Evolutionary conservation across 768 basidiomycete genomes (phyloP), one percentile per base, ranked within the genome.

Genomic region (Udeniomyces megalosporus): DNA sequence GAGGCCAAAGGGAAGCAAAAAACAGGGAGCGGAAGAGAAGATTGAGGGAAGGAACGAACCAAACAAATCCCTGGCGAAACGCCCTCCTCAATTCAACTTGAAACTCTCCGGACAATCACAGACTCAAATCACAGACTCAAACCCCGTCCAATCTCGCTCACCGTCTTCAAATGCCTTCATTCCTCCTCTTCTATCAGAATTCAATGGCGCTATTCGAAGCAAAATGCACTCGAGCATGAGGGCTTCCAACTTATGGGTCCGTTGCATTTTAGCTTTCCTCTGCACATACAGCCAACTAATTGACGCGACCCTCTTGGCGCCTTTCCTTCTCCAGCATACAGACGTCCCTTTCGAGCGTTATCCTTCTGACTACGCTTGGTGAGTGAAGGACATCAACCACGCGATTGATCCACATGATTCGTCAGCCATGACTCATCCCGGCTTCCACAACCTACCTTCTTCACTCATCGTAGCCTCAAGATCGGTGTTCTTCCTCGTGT

Each of bases 341-440:
- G 80, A 81, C 69, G 81, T 82, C 66, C 79, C 81, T 1, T 84
- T 83, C 67, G 82, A 84, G 68, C 75, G 69, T 6, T 73, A 81
- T 17, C 83, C 83, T 6, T 78, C 79, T 4, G 82, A 83, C 69
- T 83, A 80, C 67, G 78, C 82, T 51, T 78, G 74, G n/a, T n/a
- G n/a, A n/a, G n/a, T n/a, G n/a, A n/a, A n/a, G n/a, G n/a, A n/a
- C n/a, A n/a, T n/a, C n/a, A n/a, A n/a, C n/a, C n/a, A n/a, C n/a
- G n/a, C n/a, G n/a, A n/a, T n/a, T n/a, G n/a, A n/a, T n/a, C n/a
- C n/a, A n/a, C n/a, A n/a, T n/a, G n/a, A n/a, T n/a, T n/a, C n/a
- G n/a, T n/a, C n/a, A n/a, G n/a, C n/a, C n/a, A n/a, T n/a, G n/a
- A n/a, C n/a, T n/a, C n/a, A n/a, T n/a, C n/a, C n/a, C n/a, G n/a